phyloP scores from a whole-genome alignment of 179 eudicot genomes.

The Silene vulgaris region DNA sequence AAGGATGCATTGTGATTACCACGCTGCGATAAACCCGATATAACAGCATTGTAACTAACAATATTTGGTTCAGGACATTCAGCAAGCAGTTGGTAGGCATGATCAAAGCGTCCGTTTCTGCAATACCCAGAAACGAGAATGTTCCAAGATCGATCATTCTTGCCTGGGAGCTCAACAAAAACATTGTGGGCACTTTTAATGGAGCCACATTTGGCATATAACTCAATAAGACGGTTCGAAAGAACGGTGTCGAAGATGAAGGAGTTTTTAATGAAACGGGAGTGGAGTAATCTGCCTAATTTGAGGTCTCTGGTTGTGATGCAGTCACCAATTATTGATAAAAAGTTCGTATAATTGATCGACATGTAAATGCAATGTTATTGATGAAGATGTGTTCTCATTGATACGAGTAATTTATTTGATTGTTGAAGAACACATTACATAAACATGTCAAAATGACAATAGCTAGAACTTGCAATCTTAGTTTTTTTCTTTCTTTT shows the following conservation, averaged over 20 bases:
- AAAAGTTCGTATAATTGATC: slow-evolving; percentile 22
- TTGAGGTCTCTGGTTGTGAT: slow-evolving; percentile 42
- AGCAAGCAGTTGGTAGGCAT: slow-evolving; percentile 48
- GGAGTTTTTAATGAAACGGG: slow-evolving; percentile 51
- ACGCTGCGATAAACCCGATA: slow-evolving; percentile 47
- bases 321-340: slow-evolving; percentile 43
- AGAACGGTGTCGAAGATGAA: slow-evolving; percentile 39
- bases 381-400: neutral
- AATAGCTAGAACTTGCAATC: too few relatives aligned
- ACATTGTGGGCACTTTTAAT: slow-evolving; percentile 48
- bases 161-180: slow-evolving; percentile 50
- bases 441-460: too few relatives aligned
- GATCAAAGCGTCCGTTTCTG: slow-evolving; percentile 35
- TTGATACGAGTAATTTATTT: too few relatives aligned
- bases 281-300: slow-evolving; percentile 46
- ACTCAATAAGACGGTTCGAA: slow-evolving; percentile 49
- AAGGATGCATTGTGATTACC: slow-evolving; percentile 45
- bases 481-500: too few relatives aligned
- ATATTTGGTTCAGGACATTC: slow-evolving; percentile 64
- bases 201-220: slow-evolving; percentile 54
- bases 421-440: too few relatives aligned
- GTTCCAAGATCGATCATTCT: slow-evolving; percentile 66
- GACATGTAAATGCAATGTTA: slow-evolving; percentile 7
- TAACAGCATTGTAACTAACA: slow-evolving; percentile 51
- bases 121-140: slow-evolving; percentile 44